Conservation (phyloP, 1,284 basidiomycete genomes). For the Malassezia cuniculi region DNA sequence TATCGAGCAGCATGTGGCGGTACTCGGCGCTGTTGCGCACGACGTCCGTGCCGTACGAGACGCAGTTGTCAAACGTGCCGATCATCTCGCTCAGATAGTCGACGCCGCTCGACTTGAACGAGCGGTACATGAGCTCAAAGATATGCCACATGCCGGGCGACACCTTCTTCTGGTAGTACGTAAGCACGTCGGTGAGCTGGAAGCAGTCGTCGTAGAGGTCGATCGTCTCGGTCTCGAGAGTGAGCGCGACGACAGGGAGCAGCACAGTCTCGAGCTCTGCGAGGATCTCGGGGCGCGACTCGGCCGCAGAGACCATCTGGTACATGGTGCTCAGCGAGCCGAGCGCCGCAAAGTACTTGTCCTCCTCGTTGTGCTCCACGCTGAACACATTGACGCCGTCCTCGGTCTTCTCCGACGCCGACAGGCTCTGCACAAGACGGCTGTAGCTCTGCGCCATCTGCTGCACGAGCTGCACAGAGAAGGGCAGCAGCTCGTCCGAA, state of each 20-base stretch:
- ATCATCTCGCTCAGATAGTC: constrained; percentile 76
- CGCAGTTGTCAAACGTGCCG: constrained; percentile 74
- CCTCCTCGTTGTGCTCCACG: constrained; percentile 58
- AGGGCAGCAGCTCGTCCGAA: constrained; percentile 69
- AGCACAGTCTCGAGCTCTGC: constrained; percentile 68
- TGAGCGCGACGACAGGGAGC: constrained; percentile 63
- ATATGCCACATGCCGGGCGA: constrained; percentile 73
- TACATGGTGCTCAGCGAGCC: constrained; percentile 53
- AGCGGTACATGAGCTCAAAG: constrained; percentile 65
- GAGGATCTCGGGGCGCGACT: constrained; percentile 62
- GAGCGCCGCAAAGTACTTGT: constrained; percentile 56
- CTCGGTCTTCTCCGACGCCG: constrained; percentile 50
- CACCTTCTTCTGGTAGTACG: constrained; percentile 66
- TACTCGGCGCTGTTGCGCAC: constrained; percentile 64
- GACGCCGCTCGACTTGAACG: constrained; percentile 71
- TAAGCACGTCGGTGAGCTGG: constrained; percentile 69
- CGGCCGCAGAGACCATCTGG: constrained; percentile 55
- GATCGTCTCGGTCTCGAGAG: constrained; percentile 50
- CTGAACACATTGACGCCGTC: constrained; percentile 47
- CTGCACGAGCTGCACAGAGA: constrained; percentile 66
- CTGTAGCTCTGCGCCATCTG: constrained; percentile 53
- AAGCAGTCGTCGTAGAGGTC: constrained; percentile 80
- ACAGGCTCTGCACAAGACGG: constrained; percentile 48
- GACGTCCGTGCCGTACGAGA: constrained; percentile 66
- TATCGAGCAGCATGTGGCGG: constrained; percentile 67